Evolutionary conservation across 352 stramenopile species (phyloP).

Genomic region (Globisporangium sylvaticum): DNA sequence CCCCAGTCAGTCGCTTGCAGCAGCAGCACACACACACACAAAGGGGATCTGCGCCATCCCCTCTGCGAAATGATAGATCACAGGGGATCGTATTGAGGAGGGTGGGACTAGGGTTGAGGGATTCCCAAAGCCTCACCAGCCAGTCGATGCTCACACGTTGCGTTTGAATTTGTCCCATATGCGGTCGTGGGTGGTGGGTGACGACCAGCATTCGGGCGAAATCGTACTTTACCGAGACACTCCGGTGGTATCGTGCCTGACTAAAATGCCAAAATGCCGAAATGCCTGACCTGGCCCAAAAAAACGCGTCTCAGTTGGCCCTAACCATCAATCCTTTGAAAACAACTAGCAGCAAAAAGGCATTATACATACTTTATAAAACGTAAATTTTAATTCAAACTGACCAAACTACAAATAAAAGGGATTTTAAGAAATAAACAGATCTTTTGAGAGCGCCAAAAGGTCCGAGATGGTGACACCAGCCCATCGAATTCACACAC

Average conservation of each 20-base stretch:
- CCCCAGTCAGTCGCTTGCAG: neutral
- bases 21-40: too few relatives aligned
- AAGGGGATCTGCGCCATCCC: neutral
- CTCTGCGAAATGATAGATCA: neutral
- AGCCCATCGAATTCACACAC: neutral
- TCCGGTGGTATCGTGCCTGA: neutral
- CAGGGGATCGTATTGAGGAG: neutral
- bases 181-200: neutral
- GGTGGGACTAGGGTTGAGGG: neutral
- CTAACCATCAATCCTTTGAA: too few relatives aligned
- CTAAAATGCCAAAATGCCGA: too few relatives aligned
- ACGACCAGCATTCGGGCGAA: neutral
- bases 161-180: neutral
- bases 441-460: neutral
- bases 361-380: too few relatives aligned
- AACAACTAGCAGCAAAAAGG: too few relatives aligned
- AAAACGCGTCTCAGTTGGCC: too few relatives aligned
- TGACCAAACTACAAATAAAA: too few relatives aligned
- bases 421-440: neutral
- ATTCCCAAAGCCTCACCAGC: too few relatives aligned
- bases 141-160: too few relatives aligned
- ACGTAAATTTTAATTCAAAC: too few relatives aligned
- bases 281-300: too few relatives aligned
- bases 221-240: neutral
- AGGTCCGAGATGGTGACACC: neutral